A percentile compares a stretch with the other conserved stretches of the same genome.
phyloP scores from a whole-genome alignment of 768 basidiomycete genomes.

The Boletus subparvulus region DNA sequence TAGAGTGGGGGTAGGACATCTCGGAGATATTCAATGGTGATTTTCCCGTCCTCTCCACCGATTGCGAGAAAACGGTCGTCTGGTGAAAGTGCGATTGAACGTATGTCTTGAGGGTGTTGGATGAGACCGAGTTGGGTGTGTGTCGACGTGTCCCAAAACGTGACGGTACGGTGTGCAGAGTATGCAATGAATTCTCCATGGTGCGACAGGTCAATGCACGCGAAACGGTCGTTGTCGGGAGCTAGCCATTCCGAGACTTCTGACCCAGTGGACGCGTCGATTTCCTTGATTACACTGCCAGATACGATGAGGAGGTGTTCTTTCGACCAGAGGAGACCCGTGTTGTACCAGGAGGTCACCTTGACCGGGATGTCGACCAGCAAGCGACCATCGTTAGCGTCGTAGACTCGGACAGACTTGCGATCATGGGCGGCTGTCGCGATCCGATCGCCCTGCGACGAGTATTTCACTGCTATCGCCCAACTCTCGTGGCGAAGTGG shows the following conservation, averaged over 20 bases:
- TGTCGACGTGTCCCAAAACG: conserved; percentile 3
- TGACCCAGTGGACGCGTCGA: background rate
- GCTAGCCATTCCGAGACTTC: background rate
- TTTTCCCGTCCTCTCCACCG: background rate
- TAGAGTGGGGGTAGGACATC: background rate
- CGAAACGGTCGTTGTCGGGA: accelerated
- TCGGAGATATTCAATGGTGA: background rate
- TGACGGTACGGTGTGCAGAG: background rate
- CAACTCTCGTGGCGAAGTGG: background rate
- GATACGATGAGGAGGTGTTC: background rate
- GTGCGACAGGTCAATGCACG: background rate
- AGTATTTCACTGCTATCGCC: background rate
- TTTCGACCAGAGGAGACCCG: background rate
- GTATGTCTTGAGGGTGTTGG: background rate
- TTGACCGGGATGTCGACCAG: background rate
- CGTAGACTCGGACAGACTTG: background rate
- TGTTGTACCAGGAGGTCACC: background rate
- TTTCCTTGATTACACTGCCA: background rate
- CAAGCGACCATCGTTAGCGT: background rate
- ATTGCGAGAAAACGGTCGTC: background rate
- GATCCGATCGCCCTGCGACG: background rate
- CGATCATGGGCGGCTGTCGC: background rate
- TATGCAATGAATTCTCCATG: background rate
- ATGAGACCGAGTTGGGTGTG: background rate
- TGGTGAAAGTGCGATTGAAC: background rate